Evolutionary conservation across 192 early-diverging fungal genomes (phyloP).

Genomic region (Umbelopsis vinacea): DNA sequence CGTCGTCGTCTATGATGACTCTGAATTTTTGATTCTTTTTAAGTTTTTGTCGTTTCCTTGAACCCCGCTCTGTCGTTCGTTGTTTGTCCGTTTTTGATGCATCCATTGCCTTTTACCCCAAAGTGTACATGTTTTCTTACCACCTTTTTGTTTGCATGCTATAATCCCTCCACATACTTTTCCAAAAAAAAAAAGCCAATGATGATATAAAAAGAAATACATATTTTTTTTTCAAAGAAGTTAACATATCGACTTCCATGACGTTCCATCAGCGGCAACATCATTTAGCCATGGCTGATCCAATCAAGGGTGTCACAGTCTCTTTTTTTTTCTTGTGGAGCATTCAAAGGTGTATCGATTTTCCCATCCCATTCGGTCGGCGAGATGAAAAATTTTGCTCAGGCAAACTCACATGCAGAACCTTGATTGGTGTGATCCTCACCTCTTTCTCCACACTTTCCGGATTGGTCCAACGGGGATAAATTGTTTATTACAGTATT

Average conservation of each 20-base stretch:
- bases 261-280: too few species aligned
- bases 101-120: not conserved
- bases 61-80: not conserved
- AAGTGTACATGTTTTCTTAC: conserved; percentile 10
- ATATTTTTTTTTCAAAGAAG: too few species aligned
- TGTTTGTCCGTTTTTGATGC: not conserved
- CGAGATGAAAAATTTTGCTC: conserved; percentile 1
- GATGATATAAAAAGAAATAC: too few species aligned
- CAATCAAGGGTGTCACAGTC: not conserved
- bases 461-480: not conserved
- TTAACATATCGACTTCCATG: too few species aligned
- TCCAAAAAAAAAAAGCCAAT: too few species aligned
- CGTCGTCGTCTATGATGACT: too few species aligned
- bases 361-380: not conserved
- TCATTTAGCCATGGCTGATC: too few species aligned
- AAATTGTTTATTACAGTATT: too few species aligned
- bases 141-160: not conserved
- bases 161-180: not conserved
- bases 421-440: not conserved
- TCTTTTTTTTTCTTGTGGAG: conserved; percentile 1
- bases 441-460: not conserved
- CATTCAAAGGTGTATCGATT: not conserved
- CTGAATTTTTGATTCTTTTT: too few species aligned
- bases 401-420: conserved; percentile 8
- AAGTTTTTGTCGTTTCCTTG: too few species aligned